A percentile compares a stretch with the other conserved stretches of the same genome.
Conservation (phyloP, 2,329 filamentous ascomycete species). For the Fusarium mexicanum region DNA sequence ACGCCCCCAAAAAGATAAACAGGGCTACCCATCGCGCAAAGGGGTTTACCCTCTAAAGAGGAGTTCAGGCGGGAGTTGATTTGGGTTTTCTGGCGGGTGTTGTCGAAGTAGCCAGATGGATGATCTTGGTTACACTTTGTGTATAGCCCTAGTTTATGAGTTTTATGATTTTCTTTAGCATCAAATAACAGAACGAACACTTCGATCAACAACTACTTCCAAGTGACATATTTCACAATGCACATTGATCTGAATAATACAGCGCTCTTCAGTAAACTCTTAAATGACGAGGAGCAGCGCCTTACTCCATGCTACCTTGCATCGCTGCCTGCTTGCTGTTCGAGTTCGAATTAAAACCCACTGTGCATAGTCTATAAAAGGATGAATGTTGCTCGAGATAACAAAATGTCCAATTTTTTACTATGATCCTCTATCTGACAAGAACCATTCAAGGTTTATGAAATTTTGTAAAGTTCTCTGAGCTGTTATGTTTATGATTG, state of each 20-base stretch:
- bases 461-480: neutral
- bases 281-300: neutral
- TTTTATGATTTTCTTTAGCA: conserved; percentile 42
- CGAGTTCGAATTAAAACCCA: neutral
- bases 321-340: neutral
- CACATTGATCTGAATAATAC: neutral
- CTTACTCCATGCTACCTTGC: neutral
- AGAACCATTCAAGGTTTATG: too few species aligned
- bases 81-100: conserved; percentile 38
- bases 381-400: neutral
- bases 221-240: neutral
- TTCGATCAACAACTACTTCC: conserved; percentile 19
- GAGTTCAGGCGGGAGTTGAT: conserved; percentile 43
- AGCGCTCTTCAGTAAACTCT: neutral
- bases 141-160: conserved; percentile 39
- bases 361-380: neutral
- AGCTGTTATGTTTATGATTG: neutral
- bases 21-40: conserved; percentile 36
- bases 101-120: conserved; percentile 39
- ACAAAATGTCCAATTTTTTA: neutral
- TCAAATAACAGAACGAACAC: conserved; percentile 38
- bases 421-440: neutral
- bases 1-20: conserved; percentile 13
- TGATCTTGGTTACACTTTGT: conserved; percentile 35
- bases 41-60: conserved; percentile 38